These are phyloP conservation scores for Wallacemonas sp. DNA, from an alignment of 208 protist genomes.

Conservation along the genomic window DNA sequence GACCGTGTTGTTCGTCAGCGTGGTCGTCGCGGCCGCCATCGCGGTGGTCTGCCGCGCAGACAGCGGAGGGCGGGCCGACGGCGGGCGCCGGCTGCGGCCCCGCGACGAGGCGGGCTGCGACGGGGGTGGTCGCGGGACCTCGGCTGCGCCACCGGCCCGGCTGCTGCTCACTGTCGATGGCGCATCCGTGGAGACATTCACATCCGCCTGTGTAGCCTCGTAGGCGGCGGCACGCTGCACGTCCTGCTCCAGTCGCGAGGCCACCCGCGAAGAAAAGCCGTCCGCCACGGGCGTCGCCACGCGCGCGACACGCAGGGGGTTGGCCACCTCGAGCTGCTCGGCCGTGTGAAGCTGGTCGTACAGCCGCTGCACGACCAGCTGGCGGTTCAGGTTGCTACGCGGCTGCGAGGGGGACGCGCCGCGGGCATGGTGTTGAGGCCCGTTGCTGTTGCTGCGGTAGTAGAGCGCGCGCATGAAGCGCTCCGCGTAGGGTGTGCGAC, in stretches of 20 bases:
- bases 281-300: constrained; percentile 1
- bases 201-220: background rate
- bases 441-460: constrained; percentile 21
- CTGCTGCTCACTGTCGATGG: constrained; percentile 6
- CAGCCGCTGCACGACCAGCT: constrained; percentile 11
- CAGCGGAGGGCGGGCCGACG: background rate
- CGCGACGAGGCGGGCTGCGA: constrained; percentile 4
- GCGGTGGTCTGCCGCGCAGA: background rate
- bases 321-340: background rate
- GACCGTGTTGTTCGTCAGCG: too few species aligned
- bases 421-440: too few species aligned
- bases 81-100: background rate
- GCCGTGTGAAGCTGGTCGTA: constrained; percentile 4
- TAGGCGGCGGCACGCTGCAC: constrained; percentile 10
- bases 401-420: too few species aligned
- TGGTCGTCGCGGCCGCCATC: background rate
- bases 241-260: background rate
- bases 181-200: background rate
- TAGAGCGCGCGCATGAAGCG: constrained; percentile 58
- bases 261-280: background rate
- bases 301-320: background rate
- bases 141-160: too few species aligned
- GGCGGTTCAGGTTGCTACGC: background rate
- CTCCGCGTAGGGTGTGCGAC: constrained; percentile 33
- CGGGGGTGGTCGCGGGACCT: background rate